Percentiles rank a stretch among this genome's conserved stretches.
Evolutionary conservation across 129 eudicot species (phyloP).

Genomic region (Gnaphalium uliginosum): DNA sequence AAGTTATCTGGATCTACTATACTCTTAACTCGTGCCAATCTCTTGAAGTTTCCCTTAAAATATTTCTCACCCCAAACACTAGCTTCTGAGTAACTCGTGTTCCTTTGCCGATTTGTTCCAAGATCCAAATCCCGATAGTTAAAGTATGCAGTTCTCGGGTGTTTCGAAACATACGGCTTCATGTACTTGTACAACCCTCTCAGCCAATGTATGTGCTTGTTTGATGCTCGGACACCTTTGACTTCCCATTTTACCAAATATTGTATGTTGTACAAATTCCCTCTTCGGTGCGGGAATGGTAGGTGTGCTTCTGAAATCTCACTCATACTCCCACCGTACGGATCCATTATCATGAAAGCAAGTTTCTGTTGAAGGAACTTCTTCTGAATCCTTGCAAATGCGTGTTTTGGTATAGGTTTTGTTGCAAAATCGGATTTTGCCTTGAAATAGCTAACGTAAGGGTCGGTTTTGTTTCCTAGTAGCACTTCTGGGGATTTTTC

Average conservation of each 20-base stretch:
- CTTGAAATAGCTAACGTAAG: constrained; percentile 42
- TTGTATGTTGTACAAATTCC: constrained; percentile 50
- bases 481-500: constrained; percentile 34
- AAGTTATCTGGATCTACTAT: constrained; percentile 45
- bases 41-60: constrained; percentile 54
- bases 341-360: constrained; percentile 46
- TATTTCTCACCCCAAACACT: constrained; percentile 53
- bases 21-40: constrained; percentile 48
- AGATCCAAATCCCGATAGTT: constrained; percentile 55
- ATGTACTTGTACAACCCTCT: constrained; percentile 42
- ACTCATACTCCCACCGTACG: constrained; percentile 60
- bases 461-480: constrained; percentile 35
- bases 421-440: constrained; percentile 56
- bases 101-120: constrained; percentile 36
- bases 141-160: constrained; percentile 52
- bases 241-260: constrained; percentile 51
- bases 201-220: constrained; percentile 41
- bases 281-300: constrained; percentile 60
- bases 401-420: constrained; percentile 41
- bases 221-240: constrained; percentile 30
- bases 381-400: constrained; percentile 37
- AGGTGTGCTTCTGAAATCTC: constrained; percentile 42
- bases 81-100: constrained; percentile 41
- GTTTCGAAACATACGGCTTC: constrained; percentile 38
- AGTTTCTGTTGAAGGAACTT: constrained; percentile 37